These are phyloP conservation scores for Aspergillus funiculosus DNA, from an alignment of 495 filamentous ascomycete species.

Conservation along the genomic window DNA sequence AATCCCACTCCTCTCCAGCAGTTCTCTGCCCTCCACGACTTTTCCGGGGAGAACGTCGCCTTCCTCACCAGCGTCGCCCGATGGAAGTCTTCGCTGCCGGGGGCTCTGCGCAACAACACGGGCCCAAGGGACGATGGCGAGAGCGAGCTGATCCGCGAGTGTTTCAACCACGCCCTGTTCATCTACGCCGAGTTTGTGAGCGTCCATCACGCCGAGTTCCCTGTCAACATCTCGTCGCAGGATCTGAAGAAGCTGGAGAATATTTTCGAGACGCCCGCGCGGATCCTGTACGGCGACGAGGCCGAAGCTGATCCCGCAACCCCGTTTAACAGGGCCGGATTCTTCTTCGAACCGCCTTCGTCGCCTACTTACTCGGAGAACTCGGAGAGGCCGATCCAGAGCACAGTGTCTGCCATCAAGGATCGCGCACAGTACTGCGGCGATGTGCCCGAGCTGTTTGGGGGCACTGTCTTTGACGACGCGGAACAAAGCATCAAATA, in stretches of 20 bases:
- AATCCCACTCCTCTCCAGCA: slow-evolving; percentile 51
- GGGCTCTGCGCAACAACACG: slow-evolving; percentile 15
- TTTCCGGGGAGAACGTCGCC: slow-evolving; percentile 63
- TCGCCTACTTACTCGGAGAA: slow-evolving; percentile 20
- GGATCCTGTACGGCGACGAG: slow-evolving; percentile 31
- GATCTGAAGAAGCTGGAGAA: slow-evolving; percentile 42
- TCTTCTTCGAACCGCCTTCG: slow-evolving; percentile 10
- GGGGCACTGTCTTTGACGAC: slow-evolving; percentile 49
- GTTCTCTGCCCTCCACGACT: slow-evolving; percentile 57
- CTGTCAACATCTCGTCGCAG: slow-evolving; percentile 55
- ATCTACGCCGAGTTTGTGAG: slow-evolving; percentile 56
- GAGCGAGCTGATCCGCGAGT: slow-evolving; percentile 28
- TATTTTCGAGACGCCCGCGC: slow-evolving; percentile 43
- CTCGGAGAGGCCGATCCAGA: slow-evolving; percentile 21
- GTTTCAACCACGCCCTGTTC: slow-evolving; percentile 49
- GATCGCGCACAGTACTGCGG: slow-evolving; percentile 31
- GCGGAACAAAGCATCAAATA: slow-evolving; percentile 61
- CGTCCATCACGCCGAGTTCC: slow-evolving; percentile 52
- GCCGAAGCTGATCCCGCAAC: slow-evolving; percentile 25
- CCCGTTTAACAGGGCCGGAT: slow-evolving; percentile 28
- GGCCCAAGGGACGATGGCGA: slow-evolving; percentile 16
- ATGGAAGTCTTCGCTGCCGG: slow-evolving; percentile 42
- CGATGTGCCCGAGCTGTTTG: slow-evolving; percentile 47
- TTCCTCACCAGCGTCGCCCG: slow-evolving; percentile 54
- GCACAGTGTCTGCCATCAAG: slow-evolving; percentile 16